A percentile compares a stretch with the other conserved stretches of the same genome.
Conservation (phyloP, 2,329 filamentous ascomycete species). For the Botrytis deweyae region DNA sequence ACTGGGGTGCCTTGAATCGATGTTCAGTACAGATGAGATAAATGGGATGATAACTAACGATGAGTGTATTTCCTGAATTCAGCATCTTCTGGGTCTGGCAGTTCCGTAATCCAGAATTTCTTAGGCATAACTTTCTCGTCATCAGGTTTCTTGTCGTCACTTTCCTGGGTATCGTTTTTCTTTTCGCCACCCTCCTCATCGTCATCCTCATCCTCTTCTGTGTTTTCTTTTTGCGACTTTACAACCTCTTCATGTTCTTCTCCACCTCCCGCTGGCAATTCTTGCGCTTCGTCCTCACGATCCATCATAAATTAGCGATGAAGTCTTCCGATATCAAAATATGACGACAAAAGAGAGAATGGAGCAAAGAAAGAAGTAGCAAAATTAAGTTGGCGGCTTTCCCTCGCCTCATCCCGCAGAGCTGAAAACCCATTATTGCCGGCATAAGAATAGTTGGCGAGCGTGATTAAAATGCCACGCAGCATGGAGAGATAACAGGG, state of each 20-base stretch:
- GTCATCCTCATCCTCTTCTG: too few relatives aligned
- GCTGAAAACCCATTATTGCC: background rate
- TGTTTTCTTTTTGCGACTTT: background rate
- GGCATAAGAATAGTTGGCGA: background rate
- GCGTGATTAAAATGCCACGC: background rate
- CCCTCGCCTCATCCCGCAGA: background rate
- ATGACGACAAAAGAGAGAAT: background rate
- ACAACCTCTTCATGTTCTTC: background rate
- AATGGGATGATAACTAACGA: background rate
- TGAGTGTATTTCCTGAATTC: background rate
- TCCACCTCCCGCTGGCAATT: background rate
- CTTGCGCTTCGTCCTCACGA: background rate
- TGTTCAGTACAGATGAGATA: background rate
- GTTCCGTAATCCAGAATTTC: background rate
- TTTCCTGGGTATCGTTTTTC: too few relatives aligned
- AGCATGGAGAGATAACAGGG: background rate
- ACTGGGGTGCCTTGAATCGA: background rate
- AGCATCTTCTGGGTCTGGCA: background rate
- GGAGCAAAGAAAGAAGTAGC: background rate
- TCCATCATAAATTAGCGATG: background rate
- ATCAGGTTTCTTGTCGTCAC: too few relatives aligned
- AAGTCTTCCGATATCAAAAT: background rate
- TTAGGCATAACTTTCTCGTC: background rate
- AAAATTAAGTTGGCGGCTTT: background rate
- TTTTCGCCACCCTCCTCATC: too few relatives aligned